A percentile compares a stretch with the other conserved stretches of the same genome.
Conservation (phyloP, 2,329 filamentous ascomycete species). For the Colletotrichum eremochloae region DNA sequence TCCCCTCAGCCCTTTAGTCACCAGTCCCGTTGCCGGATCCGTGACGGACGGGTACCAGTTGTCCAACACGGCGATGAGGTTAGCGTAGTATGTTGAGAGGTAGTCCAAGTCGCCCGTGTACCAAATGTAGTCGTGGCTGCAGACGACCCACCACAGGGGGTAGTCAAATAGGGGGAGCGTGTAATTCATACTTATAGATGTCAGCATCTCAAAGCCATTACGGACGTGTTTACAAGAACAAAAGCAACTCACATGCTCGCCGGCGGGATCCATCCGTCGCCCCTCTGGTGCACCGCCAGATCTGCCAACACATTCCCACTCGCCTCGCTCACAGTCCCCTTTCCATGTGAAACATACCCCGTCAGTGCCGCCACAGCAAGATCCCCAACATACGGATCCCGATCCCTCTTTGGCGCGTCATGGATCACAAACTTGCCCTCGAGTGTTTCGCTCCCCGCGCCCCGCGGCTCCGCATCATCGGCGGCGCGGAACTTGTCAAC, state of each 20-base stretch:
- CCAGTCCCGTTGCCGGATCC: slow-evolving; percentile 53
- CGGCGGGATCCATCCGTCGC: slow-evolving; percentile 67
- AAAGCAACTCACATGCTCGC: slow-evolving; percentile 60
- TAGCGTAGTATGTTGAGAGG: slow-evolving; percentile 56
- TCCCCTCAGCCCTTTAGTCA: slow-evolving; percentile 55
- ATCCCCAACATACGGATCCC: slow-evolving; percentile 67
- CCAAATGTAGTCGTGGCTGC: slow-evolving; percentile 62
- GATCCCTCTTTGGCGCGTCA: slow-evolving; percentile 66
- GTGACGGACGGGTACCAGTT: slow-evolving; percentile 60
- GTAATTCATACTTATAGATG: slow-evolving; percentile 56
- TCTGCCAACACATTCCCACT: slow-evolving; percentile 63
- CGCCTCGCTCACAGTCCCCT: slow-evolving; percentile 52
- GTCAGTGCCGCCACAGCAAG: slow-evolving; percentile 63
- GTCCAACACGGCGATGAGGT: slow-evolving; percentile 58
- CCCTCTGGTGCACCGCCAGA: slow-evolving; percentile 61
- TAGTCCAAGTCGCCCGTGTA: slow-evolving; percentile 62
- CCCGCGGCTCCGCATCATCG: slow-evolving; percentile 64
- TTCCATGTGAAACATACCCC: slow-evolving; percentile 59
- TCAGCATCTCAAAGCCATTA: background rate
- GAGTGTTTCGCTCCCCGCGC: slow-evolving; percentile 58
- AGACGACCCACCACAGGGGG: slow-evolving; percentile 66
- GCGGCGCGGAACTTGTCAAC: slow-evolving; percentile 58
- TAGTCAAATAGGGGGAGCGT: slow-evolving; percentile 64
- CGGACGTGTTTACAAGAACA: background rate
- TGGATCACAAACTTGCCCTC: slow-evolving; percentile 61